These are phyloP conservation scores for Ganoderma sinense DNA, from an alignment of 1,284 basidiomycete genomes.

Conservation along the genomic window DNA sequence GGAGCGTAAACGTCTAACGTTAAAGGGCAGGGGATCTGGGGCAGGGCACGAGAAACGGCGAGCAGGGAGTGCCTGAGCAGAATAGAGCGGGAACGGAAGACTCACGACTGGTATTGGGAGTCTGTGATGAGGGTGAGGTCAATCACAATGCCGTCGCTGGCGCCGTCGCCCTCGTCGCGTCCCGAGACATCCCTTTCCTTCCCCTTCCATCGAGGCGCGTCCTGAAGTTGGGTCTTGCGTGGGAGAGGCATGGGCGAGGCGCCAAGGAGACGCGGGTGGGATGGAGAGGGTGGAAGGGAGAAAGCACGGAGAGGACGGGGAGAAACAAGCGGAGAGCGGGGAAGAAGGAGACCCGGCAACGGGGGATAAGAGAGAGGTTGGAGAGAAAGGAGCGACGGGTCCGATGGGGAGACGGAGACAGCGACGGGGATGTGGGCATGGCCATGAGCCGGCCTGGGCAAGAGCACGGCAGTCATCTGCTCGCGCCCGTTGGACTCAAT, in stretches of 20 bases:
- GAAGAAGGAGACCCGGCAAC: neutral
- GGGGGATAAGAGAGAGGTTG: neutral
- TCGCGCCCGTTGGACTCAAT: neutral
- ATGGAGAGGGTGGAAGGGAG: neutral
- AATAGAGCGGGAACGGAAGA: conserved; percentile 30
- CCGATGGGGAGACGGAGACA: neutral
- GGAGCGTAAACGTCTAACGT: conserved; percentile 15
- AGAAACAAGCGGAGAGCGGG: neutral
- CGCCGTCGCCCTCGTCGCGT: conserved; percentile 47
- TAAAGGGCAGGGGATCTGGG: neutral
- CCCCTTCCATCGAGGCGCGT: conserved; percentile 29
- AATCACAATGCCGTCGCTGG: conserved; percentile 57
- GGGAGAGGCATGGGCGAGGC: conserved; percentile 13
- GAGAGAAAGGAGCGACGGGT: neutral
- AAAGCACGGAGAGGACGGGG: neutral
- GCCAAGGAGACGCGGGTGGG: neutral
- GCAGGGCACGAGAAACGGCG: neutral
- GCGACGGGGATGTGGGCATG: neutral
- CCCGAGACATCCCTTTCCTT: conserved; percentile 18
- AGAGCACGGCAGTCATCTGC: neutral
- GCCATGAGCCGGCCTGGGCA: neutral
- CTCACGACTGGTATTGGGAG: conserved; percentile 61
- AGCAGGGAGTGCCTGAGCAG: neutral
- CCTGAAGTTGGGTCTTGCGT: conserved; percentile 10
- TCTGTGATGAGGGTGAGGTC: conserved; percentile 57